A percentile compares a stretch with the other conserved stretches of the same genome.
These are phyloP conservation scores for Aspergillus versicolor DNA, from an alignment of 2,329 filamentous ascomycete genomes.

Conservation along the genomic window DNA sequence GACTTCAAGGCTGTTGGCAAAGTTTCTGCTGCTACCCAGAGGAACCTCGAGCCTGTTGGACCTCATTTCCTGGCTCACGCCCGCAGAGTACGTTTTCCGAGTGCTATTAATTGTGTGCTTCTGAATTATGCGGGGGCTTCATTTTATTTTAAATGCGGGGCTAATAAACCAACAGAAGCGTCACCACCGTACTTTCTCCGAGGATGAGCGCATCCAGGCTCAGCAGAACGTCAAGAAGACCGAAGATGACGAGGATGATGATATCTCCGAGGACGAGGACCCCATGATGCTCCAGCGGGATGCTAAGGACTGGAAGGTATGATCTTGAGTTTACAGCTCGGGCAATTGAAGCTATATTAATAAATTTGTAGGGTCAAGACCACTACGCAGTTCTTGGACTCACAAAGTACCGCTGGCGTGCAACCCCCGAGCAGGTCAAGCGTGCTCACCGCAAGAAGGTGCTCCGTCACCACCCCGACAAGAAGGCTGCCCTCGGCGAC, in stretches of 20 bases:
- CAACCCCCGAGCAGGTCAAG: conserved; percentile 98
- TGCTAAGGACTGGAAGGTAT: conserved; percentile 99
- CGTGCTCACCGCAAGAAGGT: conserved; percentile 99
- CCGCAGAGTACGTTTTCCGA: conserved; percentile 65
- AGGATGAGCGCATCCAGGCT: conserved; percentile 96
- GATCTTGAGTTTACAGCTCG: conserved; percentile 18
- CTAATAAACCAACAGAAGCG: conserved; percentile 55
- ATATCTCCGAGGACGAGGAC: conserved; percentile 93
- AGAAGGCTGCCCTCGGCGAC: conserved; percentile 88
- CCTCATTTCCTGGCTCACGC: conserved; percentile 98
- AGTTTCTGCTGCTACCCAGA: conserved; percentile 74
- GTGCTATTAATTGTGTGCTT: not conserved
- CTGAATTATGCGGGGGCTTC: too few species aligned
- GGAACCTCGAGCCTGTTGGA: conserved; percentile 92
- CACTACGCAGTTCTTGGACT: conserved; percentile 96
- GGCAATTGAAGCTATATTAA: conserved; percentile 12
- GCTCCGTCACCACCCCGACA: conserved; percentile 96
- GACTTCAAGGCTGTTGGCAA: conserved; percentile 84
- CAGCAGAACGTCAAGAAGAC: conserved; percentile 94
- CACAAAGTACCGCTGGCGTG: conserved; percentile 86
- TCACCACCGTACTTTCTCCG: conserved; percentile 96
- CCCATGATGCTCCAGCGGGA: conserved; percentile 87
- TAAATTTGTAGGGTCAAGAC: conserved; percentile 70
- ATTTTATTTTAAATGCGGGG: not conserved
- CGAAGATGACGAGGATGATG: conserved; percentile 83